Evolutionary conservation across 495 filamentous ascomycete genomes (phyloP).

Genomic region (Usnea hakonensis): DNA sequence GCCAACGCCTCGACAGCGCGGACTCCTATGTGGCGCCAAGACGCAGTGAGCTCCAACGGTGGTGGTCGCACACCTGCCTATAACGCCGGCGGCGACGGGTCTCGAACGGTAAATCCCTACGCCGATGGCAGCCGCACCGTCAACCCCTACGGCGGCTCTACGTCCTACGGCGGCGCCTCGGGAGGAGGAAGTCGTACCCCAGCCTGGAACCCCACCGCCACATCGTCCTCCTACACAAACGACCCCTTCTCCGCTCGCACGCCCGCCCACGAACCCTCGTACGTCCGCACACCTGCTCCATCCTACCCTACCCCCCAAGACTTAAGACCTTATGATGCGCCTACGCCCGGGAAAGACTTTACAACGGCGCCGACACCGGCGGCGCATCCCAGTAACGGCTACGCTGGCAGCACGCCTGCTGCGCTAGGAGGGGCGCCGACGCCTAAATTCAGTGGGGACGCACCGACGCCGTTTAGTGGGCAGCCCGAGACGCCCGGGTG

Average conservation of each 20-base stretch:
- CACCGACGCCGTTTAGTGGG: conserved; percentile 71
- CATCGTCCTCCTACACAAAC: conserved; percentile 27
- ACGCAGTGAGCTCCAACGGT: conserved; percentile 23
- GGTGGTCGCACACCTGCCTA: conserved; percentile 65
- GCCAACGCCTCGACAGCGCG: conserved; percentile 27
- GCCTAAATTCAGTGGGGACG: conserved; percentile 52
- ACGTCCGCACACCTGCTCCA: conserved; percentile 41
- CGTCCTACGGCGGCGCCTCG: conserved; percentile 29
- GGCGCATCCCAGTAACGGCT: conserved; percentile 10
- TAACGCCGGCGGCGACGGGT: conserved; percentile 44
- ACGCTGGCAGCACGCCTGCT: conserved; percentile 54
- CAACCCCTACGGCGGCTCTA: conserved; percentile 42
- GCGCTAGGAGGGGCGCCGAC: conserved; percentile 72
- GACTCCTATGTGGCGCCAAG: conserved; percentile 31
- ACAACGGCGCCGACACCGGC: conserved; percentile 45
- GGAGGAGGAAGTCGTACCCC: conserved; percentile 38
- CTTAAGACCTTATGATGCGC: conserved; percentile 53
- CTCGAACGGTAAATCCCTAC: conserved; percentile 68
- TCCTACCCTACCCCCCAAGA: conserved; percentile 60
- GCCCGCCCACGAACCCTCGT: conserved; percentile 45
- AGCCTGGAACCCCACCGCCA: conserved; percentile 40
- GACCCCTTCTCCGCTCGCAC: conserved; percentile 40
- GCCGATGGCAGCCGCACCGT: conserved; percentile 65
- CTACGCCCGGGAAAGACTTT: conserved; percentile 63
- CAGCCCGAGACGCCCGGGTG: conserved; percentile 58